Evolutionary conservation across 495 filamentous ascomycete species (phyloP).

Genomic region (Penicillium bovifimosum): DNA sequence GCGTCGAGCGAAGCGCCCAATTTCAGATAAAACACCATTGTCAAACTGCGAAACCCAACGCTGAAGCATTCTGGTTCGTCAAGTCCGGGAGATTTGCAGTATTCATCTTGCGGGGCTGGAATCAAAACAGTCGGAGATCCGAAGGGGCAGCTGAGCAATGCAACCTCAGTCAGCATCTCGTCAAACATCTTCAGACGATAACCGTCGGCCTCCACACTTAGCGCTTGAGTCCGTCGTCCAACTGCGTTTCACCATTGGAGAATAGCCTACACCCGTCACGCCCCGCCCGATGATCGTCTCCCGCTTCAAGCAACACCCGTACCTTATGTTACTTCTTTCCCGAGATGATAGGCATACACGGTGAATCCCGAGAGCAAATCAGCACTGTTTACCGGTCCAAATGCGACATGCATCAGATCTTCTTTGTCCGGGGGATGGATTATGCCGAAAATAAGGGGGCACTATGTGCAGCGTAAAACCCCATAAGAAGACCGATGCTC

Average conservation of each 20-base stretch:
- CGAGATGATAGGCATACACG: conserved; percentile 3
- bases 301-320: background rate
- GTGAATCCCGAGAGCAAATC: conserved; percentile 33
- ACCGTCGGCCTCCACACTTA: conserved; percentile 3
- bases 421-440: conserved; percentile 8
- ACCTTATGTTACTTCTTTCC: background rate
- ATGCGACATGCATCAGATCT: conserved; percentile 24
- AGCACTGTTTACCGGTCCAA: conserved; percentile 31
- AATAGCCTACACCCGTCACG: background rate
- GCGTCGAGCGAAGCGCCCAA: background rate
- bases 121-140: conserved; percentile 19
- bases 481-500: background rate
- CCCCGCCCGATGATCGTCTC: conserved; percentile 2
- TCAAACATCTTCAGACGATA: conserved; percentile 2
- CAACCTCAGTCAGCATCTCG: conserved; percentile 14
- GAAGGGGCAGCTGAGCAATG: conserved; percentile 11
- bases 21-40: background rate
- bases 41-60: background rate
- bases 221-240: background rate
- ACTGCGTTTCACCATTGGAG: conserved; percentile 1
- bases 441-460: background rate
- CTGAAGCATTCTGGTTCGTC: conserved; percentile 1
- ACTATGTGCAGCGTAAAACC: background rate
- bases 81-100: conserved; percentile 11
- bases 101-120: conserved; percentile 16